These are phyloP conservation scores for Ustilago cynodontis DNA, from an alignment of 1,284 basidiomycete species.

Conservation along the genomic window DNA sequence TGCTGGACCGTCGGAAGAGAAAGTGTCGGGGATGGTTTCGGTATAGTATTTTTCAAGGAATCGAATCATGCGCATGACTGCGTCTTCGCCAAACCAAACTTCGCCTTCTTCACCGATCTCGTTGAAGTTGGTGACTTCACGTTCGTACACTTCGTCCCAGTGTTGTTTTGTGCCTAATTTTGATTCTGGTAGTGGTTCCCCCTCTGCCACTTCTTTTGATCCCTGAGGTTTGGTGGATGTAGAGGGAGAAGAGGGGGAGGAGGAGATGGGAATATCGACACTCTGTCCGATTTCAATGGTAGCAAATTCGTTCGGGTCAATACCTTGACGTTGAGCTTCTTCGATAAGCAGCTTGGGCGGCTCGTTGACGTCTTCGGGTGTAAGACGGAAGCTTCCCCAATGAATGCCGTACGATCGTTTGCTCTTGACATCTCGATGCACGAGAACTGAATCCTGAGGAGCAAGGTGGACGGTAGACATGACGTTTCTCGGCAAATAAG, in stretches of 20 bases:
- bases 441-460: slow-evolving; percentile 53
- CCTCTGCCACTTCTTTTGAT: neutral
- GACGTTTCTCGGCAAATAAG: slow-evolving; percentile 59
- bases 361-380: slow-evolving; percentile 60
- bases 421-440: slow-evolving; percentile 52
- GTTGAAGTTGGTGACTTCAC: slow-evolving; percentile 81
- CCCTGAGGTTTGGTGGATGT: neutral
- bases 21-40: slow-evolving; percentile 20
- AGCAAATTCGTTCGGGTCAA: slow-evolving; percentile 42
- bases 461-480: slow-evolving; percentile 58
- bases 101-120: slow-evolving; percentile 90
- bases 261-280: slow-evolving; percentile 29
- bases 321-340: slow-evolving; percentile 37
- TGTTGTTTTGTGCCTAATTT: slow-evolving; percentile 79
- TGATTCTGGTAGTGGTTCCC: slow-evolving; percentile 71
- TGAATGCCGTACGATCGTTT: slow-evolving; percentile 54
- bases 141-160: slow-evolving; percentile 57
- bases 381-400: slow-evolving; percentile 56
- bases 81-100: slow-evolving; percentile 88
- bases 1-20: neutral
- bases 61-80: slow-evolving; percentile 80
- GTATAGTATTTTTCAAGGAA: slow-evolving; percentile 49
- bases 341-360: slow-evolving; percentile 46
- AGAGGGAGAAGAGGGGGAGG: neutral
- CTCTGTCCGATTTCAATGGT: slow-evolving; percentile 54